Evolutionary conservation across 2,329 filamentous ascomycete genomes (phyloP).

Genomic region (Sporothrix protearum): DNA sequence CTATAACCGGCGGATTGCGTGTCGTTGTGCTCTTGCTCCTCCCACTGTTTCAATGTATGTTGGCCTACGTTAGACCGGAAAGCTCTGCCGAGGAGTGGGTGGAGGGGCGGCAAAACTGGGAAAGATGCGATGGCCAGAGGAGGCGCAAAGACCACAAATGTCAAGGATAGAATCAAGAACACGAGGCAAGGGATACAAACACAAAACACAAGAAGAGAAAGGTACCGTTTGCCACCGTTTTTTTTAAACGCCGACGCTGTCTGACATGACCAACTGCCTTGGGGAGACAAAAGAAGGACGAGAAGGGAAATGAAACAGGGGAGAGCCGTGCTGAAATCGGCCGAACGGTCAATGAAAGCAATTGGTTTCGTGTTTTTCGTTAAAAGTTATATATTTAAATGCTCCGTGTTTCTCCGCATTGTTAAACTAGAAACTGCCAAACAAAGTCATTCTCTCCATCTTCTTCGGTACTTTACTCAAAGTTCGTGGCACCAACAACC

Average conservation of each 20-base stretch:
- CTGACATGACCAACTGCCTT: not conserved
- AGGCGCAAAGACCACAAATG: not conserved
- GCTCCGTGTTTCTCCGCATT: not conserved
- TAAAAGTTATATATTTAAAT: too few relatives aligned
- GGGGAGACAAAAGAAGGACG: not conserved
- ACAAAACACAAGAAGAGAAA: not conserved
- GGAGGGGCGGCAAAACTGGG: too few relatives aligned
- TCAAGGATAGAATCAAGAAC: not conserved
- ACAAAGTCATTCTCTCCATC: too few relatives aligned
- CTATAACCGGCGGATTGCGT: not conserved
- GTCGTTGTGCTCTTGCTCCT: not conserved
- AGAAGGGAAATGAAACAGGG: not conserved
- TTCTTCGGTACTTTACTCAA: constrained; percentile 40
- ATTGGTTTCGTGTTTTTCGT: too few relatives aligned
- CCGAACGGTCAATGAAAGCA: not conserved
- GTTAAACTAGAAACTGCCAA: not conserved
- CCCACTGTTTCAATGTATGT: constrained; percentile 18
- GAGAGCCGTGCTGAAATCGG: not conserved
- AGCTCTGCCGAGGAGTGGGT: constrained; percentile 17
- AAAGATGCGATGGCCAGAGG: not conserved
- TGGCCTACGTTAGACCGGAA: constrained; percentile 5
- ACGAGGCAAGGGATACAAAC: not conserved
- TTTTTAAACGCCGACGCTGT: constrained; percentile 1
- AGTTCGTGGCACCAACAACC: constrained; percentile 59
- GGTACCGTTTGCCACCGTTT: not conserved